Evolutionary conservation across 805 yeast species (phyloP), one percentile per base, ranked within the genome.

Genomic region (Saccharomycopsis sp.): DNA sequence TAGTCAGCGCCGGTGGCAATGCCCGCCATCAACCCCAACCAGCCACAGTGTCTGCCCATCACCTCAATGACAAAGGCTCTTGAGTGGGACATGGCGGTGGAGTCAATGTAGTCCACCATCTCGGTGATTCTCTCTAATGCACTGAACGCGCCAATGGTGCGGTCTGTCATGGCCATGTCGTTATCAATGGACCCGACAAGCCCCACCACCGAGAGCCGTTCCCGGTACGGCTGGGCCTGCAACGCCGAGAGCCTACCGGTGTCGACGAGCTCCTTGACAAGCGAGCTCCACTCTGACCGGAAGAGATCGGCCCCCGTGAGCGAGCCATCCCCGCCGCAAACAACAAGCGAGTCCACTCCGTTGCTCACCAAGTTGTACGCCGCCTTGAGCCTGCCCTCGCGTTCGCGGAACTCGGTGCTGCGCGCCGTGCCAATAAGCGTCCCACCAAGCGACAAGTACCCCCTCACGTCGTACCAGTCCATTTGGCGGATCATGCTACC

Each of bases 31-130:
- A 92, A 67, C 2, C 94, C 97, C 53, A 92, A 73, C 98, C 98
- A 92, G 49, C 98, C 98, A 69, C 98, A 92, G 61, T 92, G 96
- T 58, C 98, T 77, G 48, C 98, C 98, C 98, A 92, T 92, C 30
- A 92, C 98, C 61, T 92, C 98, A 45, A 92, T 83, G 33, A 92
- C 96, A 60, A 92, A 92, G 5, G 98, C 98, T 56, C 98, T 76
- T 10, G 95, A 85, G 61, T 92, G 98, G 2, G 97, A 89, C 51
- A 83, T 76, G 13, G 98, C 98, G 27, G 98, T 92, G 39, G 96
- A 95, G 61, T 88, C 96, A 52, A 92, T 92, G 65, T 86, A 89
- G 62, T 92, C 97, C 48, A 92, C 87, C 68, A 85, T 80, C 61
- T 86, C 84, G 62, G 95, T 82, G 53, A 92, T 92, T 58, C 98